These are phyloP conservation scores for Malania oleifera DNA, from an alignment of 164 flowering plant genomes.

Conservation along the genomic window DNA sequence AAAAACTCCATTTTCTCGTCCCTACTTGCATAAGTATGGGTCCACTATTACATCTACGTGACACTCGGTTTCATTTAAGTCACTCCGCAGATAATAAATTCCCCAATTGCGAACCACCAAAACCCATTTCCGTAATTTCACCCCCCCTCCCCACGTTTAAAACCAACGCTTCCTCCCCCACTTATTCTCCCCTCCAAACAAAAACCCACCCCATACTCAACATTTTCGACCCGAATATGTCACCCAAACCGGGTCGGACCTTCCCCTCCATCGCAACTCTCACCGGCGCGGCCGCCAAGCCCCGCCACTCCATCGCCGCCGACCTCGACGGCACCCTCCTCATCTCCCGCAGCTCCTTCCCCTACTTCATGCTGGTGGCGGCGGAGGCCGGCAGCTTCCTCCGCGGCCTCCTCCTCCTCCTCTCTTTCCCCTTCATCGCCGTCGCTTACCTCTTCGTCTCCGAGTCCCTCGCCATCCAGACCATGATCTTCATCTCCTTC, in stretches of 20 bases:
- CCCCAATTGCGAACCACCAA: too few species aligned
- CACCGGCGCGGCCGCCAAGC: slow-evolving; percentile 14
- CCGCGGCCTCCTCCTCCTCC: slow-evolving; percentile 70
- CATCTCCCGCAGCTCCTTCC: slow-evolving; percentile 61
- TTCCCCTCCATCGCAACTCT: slow-evolving; percentile 47
- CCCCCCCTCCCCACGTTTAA: slow-evolving; percentile 22
- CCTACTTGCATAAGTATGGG: too few species aligned
- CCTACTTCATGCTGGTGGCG: slow-evolving; percentile 91
- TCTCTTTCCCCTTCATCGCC: slow-evolving; percentile 57
- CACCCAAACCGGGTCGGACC: not conserved
- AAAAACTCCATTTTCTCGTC: too few species aligned
- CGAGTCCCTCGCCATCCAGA: slow-evolving; percentile 65
- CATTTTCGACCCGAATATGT: too few species aligned
- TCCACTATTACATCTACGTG: too few species aligned
- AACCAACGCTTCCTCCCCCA: slow-evolving; percentile 22
- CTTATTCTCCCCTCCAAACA: not conserved
- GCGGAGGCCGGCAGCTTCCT: slow-evolving; percentile 87
- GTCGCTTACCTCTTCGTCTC: slow-evolving; percentile 66
- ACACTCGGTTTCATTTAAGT: too few species aligned
- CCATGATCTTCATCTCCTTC: slow-evolving; percentile 71
- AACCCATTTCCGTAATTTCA: slow-evolving; percentile 12
- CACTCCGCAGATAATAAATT: too few species aligned
- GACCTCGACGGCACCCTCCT: slow-evolving; percentile 92
- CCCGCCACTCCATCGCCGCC: slow-evolving; percentile 55
- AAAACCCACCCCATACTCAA: too few species aligned